phyloP scores from a whole-genome alignment of 495 filamentous ascomycete species.

The Lentithecium fluviatile region DNA sequence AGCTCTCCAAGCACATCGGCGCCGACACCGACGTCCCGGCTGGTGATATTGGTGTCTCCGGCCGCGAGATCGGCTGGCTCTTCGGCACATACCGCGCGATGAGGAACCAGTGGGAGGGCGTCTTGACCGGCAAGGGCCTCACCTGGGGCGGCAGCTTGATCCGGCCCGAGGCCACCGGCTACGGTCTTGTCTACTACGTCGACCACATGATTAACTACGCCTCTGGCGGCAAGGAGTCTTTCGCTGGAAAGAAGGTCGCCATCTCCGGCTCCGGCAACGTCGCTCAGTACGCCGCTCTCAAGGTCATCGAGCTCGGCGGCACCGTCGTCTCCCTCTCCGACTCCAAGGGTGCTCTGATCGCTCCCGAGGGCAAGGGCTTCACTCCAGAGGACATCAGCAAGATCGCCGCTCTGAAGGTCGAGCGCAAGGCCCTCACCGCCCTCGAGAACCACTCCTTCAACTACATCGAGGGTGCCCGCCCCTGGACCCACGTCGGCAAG shows the following conservation, averaged over 20 bases:
- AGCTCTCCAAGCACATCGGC: slow-evolving; percentile 92
- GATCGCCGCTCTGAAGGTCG: slow-evolving; percentile 83
- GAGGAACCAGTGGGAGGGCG: slow-evolving; percentile 88
- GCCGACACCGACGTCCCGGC: slow-evolving; percentile 94
- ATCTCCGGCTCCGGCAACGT: slow-evolving; percentile 98
- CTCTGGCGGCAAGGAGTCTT: slow-evolving; percentile 73
- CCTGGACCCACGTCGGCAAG: slow-evolving; percentile 84
- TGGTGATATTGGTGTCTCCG: slow-evolving; percentile 89
- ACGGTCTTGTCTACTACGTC: slow-evolving; percentile 96
- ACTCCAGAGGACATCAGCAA: slow-evolving; percentile 70
- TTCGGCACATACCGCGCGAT: slow-evolving; percentile 93
- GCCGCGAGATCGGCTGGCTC: slow-evolving; percentile 88
- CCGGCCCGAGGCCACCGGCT: slow-evolving; percentile 95
- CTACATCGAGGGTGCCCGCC: slow-evolving; percentile 84
- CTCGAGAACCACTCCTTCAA: slow-evolving; percentile 68
- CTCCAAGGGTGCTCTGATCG: slow-evolving; percentile 79
- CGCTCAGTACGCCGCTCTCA: slow-evolving; percentile 95
- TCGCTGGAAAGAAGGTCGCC: slow-evolving; percentile 89
- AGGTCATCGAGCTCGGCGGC: slow-evolving; percentile 93
- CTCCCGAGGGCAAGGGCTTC: slow-evolving; percentile 64
- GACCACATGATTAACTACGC: slow-evolving; percentile 92
- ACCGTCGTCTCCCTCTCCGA: slow-evolving; percentile 93
- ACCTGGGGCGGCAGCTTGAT: slow-evolving; percentile 93
- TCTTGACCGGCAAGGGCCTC: slow-evolving; percentile 92
- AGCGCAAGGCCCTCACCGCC: slow-evolving; percentile 75